Evolutionary conservation across 2,329 filamentous ascomycete species (phyloP).

Genomic region (Thermomyces lanuginosus): DNA sequence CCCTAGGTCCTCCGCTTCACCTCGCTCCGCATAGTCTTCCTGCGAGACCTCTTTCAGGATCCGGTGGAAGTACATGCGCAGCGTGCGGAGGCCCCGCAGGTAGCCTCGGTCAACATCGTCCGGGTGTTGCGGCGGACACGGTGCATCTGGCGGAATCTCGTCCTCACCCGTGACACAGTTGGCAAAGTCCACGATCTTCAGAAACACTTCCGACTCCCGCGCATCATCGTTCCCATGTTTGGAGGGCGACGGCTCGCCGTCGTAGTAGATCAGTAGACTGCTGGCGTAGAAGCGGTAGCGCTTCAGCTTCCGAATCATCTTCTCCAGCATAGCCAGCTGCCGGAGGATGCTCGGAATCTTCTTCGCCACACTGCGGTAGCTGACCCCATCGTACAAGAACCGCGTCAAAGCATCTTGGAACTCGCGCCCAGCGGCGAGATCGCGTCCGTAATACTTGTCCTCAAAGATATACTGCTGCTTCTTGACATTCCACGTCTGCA

Average conservation of each 20-base stretch:
- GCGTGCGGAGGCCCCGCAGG: conserved; percentile 60
- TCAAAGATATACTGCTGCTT: conserved; percentile 81
- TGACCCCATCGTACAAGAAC: conserved; percentile 81
- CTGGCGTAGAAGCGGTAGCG: conserved; percentile 93
- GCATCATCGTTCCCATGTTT: conserved; percentile 11
- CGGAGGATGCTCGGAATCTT: conserved; percentile 79
- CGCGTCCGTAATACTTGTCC: conserved; percentile 92
- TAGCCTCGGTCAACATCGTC: conserved; percentile 76
- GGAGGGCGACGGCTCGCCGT: conserved; percentile 43
- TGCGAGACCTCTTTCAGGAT: conserved; percentile 61
- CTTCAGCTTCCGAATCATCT: conserved; percentile 60
- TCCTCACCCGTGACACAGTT: conserved; percentile 91
- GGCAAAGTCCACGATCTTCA: conserved; percentile 97
- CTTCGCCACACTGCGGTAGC: conserved; percentile 59
- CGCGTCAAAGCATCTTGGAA: conserved; percentile 77
- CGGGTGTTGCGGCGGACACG: conserved; percentile 68
- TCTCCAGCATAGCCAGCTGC: conserved; percentile 68
- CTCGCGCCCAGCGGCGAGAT: conserved; percentile 69
- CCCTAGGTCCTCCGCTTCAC: conserved; percentile 26
- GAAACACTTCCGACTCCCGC: conserved; percentile 38
- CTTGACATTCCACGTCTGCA: conserved; percentile 87
- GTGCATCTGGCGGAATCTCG: conserved; percentile 36
- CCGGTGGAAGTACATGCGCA: conserved; percentile 69
- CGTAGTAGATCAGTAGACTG: conserved; percentile 88
- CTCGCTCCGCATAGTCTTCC: conserved; percentile 28